phyloP scores from a whole-genome alignment of 1,284 basidiomycete species.

The Leccinum fallax region DNA sequence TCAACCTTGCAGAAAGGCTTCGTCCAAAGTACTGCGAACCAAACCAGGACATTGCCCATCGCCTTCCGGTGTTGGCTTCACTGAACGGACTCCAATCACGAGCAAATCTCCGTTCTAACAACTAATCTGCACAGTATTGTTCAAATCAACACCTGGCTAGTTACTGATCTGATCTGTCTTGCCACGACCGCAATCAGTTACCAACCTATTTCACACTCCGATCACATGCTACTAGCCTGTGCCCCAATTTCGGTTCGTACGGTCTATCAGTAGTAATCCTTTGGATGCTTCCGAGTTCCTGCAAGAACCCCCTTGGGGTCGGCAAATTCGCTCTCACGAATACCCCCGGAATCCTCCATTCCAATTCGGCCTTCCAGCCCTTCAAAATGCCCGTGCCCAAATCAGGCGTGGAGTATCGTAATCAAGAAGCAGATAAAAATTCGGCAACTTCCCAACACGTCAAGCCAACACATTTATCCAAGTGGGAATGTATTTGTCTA shows the following conservation, averaged over 20 bases:
- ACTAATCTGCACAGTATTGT: background rate
- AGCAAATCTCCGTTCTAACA: background rate
- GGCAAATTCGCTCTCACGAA: background rate
- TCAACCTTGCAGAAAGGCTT: background rate
- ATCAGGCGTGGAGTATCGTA: background rate
- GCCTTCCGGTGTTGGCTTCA: background rate
- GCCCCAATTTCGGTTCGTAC: background rate
- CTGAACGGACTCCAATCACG: background rate
- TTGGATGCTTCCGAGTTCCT: background rate
- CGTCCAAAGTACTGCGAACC: background rate
- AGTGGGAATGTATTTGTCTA: background rate
- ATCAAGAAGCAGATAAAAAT: background rate
- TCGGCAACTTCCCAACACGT: background rate
- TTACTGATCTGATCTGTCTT: background rate
- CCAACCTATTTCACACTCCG: background rate
- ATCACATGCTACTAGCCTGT: background rate
- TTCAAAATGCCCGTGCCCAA: background rate
- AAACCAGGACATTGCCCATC: slow-evolving; percentile 8
- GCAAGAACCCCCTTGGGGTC: background rate
- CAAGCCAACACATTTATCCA: background rate
- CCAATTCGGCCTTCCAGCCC: background rate
- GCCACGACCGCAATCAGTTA: background rate
- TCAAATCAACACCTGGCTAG: background rate
- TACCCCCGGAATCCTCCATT: background rate
- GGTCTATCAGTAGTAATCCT: background rate